Percentiles rank a stretch among this genome's conserved stretches.
These are phyloP conservation scores for Lachnellula cervina DNA, from an alignment of 2,329 filamentous ascomycete species.

Conservation along the genomic window DNA sequence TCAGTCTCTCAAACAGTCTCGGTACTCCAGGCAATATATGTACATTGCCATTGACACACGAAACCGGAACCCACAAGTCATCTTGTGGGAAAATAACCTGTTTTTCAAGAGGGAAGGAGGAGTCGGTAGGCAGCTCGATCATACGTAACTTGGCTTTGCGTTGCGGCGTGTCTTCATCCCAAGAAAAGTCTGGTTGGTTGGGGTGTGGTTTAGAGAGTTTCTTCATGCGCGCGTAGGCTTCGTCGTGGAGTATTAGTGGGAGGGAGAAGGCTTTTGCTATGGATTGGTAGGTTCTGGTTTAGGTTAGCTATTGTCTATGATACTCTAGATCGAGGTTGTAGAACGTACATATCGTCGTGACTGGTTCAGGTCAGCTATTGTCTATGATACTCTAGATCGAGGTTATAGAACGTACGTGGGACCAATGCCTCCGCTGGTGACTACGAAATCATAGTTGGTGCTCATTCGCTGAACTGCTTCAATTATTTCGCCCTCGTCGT, in stretches of 20 bases:
- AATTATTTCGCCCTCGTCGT: conserved; percentile 85
- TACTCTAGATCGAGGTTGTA: not conserved
- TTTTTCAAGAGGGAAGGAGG: conserved; percentile 55
- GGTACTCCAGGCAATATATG: conserved; percentile 92
- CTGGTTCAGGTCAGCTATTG: conserved; percentile 39
- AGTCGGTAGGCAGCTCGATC: conserved; percentile 79
- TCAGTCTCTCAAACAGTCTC: conserved; percentile 69
- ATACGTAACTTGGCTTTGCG: conserved; percentile 82
- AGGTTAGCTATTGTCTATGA: not conserved
- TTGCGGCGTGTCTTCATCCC: conserved; percentile 75
- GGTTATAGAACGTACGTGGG: conserved; percentile 64
- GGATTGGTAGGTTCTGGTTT: conserved; percentile 75
- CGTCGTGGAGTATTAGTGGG: conserved; percentile 69
- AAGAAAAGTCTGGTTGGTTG: conserved; percentile 71
- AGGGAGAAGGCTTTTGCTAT: conserved; percentile 86
- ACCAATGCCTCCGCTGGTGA: conserved; percentile 92
- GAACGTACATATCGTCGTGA: conserved; percentile 87
- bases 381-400: not conserved
- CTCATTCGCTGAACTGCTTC: conserved; percentile 84
- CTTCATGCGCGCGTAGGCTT: conserved; percentile 79
- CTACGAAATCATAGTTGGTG: conserved; percentile 84
- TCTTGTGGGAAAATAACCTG: conserved; percentile 77
- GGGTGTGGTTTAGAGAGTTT: conserved; percentile 68
- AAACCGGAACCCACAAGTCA: conserved; percentile 85
- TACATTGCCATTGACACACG: conserved; percentile 85